Evolutionary conservation across 192 early-diverging fungal genomes (phyloP).

Genomic region (Anaeromyces robustus): DNA sequence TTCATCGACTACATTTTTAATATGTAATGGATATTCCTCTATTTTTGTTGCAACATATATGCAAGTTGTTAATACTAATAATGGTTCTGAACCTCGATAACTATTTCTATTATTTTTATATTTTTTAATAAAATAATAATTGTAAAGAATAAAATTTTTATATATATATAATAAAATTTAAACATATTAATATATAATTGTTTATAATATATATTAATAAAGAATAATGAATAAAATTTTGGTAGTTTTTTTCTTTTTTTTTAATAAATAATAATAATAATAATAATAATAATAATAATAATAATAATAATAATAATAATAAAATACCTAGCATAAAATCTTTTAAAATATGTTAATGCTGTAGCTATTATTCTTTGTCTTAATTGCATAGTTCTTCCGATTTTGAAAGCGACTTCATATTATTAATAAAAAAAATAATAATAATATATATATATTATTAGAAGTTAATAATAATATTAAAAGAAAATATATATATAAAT

Average conservation of each 20-base stretch:
- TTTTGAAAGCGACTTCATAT: slow-evolving; percentile 51
- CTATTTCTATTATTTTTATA: slow-evolving; percentile 37
- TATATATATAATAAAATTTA: too few relatives aligned
- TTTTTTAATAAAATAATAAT: too few relatives aligned
- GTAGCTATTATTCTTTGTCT: slow-evolving; percentile 73
- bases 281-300: too few relatives aligned
- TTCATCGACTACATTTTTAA: slow-evolving; percentile 28
- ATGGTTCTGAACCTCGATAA: slow-evolving; percentile 55
- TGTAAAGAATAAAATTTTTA: too few relatives aligned
- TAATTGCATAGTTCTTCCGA: slow-evolving; percentile 53
- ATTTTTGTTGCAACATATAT: slow-evolving; percentile 81
- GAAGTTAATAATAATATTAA: too few relatives aligned
- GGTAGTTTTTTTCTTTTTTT: too few relatives aligned
- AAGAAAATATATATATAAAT: too few relatives aligned
- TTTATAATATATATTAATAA: too few relatives aligned
- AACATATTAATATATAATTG: too few relatives aligned
- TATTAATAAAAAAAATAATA: slow-evolving; percentile 4
- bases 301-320: too few relatives aligned
- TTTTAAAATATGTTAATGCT: slow-evolving; percentile 71
- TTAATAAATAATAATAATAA: too few relatives aligned
- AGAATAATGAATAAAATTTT: too few relatives aligned
- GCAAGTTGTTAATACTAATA: slow-evolving; percentile 61
- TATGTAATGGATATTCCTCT: slow-evolving; percentile 60
- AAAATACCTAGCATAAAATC: slow-evolving; percentile 64
- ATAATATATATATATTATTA: neutral